phyloP scores from a whole-genome alignment of 805 yeast genomes.

The Cyberlindnera suaveolens region DNA sequence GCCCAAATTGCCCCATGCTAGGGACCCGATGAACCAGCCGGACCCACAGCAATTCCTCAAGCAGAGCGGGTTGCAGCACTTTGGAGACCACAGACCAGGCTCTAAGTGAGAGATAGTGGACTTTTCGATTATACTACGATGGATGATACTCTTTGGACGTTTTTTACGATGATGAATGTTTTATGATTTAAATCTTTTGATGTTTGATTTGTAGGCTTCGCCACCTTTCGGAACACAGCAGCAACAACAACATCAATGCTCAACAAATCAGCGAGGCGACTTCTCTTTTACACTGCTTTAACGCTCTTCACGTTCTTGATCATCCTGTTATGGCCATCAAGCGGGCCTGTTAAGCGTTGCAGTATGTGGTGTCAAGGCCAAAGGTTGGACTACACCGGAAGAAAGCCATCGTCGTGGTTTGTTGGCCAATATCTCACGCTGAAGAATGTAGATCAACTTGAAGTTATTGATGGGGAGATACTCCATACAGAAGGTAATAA shows the following conservation, averaged over 20 bases:
- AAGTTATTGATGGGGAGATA: constrained; percentile 5
- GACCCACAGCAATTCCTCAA: background rate
- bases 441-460: constrained; percentile 5
- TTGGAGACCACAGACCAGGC: constrained; percentile 9
- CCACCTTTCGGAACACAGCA: background rate
- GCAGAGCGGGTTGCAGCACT: constrained; percentile 4
- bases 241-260: background rate
- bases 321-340: no score
- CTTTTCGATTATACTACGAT: no score
- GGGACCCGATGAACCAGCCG: constrained; percentile 1
- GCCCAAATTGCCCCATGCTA: constrained; percentile 7
- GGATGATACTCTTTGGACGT: background rate
- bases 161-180: background rate
- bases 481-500: constrained; percentile 45
- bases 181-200: background rate
- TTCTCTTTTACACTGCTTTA: background rate
- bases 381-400: constrained; percentile 5
- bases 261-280: background rate
- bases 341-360: no score
- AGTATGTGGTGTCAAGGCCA: background rate
- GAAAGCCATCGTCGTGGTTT: constrained; percentile 7
- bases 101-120: background rate
- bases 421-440: constrained; percentile 12
- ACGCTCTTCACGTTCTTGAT: no score
- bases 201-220: no score